phyloP scores from a whole-genome alignment of 1,139 yeast species.

The Suhomyces bokatorum region DNA sequence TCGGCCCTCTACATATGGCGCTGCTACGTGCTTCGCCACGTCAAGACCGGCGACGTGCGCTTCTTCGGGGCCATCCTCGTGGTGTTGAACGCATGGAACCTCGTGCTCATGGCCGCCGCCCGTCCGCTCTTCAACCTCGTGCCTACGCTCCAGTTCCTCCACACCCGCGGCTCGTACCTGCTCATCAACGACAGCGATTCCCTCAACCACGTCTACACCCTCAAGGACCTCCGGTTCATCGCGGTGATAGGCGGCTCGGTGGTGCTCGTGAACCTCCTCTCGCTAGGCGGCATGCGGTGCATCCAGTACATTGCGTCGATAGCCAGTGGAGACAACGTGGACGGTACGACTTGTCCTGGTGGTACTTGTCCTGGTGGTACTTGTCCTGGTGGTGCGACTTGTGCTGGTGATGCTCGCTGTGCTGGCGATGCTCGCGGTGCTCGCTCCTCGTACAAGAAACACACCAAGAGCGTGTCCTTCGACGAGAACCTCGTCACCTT shows the following conservation, averaged over 20 bases:
- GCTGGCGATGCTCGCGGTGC: too few relatives aligned
- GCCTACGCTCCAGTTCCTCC: conserved; percentile 3
- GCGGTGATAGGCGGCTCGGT: conserved; percentile 15
- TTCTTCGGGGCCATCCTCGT: conserved; percentile 7
- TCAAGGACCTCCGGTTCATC: conserved; percentile 17
- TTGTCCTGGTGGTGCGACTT: too few relatives aligned
- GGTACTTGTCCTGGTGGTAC: too few relatives aligned
- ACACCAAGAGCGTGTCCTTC: conserved; percentile 21
- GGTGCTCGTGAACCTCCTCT: conserved; percentile 14
- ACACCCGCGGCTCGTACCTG: conserved; percentile 5
- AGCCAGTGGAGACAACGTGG: conserved; percentile 3
- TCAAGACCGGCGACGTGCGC: conserved; percentile 7
- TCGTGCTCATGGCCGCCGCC: conserved; percentile 5
- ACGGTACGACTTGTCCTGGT: too few relatives aligned
- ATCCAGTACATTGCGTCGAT: conserved; percentile 21
- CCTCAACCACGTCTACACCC: conserved; percentile 11
- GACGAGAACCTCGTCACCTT: conserved; percentile 19
- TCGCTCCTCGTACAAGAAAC: conserved; percentile 7
- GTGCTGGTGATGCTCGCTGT: too few relatives aligned
- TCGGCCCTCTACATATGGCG: conserved; percentile 5
- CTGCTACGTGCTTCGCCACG: neutral
- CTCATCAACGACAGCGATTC: conserved; percentile 4
- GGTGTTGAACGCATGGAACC: conserved; percentile 16
- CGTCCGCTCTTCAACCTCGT: conserved; percentile 4
- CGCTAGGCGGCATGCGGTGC: conserved; percentile 17